phyloP scores from a whole-genome alignment of 2,329 filamentous ascomycete genomes.

The Emericellopsis atlantica region DNA sequence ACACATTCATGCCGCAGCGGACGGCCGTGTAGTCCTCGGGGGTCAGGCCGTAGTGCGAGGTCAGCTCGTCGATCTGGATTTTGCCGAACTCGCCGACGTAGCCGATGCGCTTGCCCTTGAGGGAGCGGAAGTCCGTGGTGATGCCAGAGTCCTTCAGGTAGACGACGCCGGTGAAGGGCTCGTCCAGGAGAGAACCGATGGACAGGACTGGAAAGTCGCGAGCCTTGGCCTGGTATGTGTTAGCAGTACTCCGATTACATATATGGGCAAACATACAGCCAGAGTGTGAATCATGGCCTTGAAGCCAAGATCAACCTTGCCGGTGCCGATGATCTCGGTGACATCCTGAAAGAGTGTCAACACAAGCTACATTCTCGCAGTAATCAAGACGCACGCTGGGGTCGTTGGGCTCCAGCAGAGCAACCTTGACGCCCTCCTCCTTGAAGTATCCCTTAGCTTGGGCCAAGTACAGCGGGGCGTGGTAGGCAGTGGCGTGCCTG shows the following conservation, averaged over 20 bases:
- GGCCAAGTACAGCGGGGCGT: slow-evolving; percentile 65
- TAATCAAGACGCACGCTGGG: slow-evolving; percentile 35
- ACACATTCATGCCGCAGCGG: slow-evolving; percentile 72
- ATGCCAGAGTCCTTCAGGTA: slow-evolving; percentile 66
- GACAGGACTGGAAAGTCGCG: slow-evolving; percentile 61
- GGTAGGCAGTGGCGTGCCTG: slow-evolving; percentile 74
- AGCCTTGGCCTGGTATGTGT: slow-evolving; percentile 48
- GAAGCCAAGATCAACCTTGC: slow-evolving; percentile 67
- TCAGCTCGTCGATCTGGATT: slow-evolving; percentile 75
- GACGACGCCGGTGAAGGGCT: slow-evolving; percentile 68
- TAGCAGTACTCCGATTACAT: not conserved
- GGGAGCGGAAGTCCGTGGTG: slow-evolving; percentile 59
- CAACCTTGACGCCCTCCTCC: slow-evolving; percentile 66
- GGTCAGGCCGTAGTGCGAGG: slow-evolving; percentile 64
- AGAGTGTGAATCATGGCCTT: slow-evolving; percentile 79
- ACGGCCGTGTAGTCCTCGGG: slow-evolving; percentile 63
- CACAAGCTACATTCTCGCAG: not conserved
- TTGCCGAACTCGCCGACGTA: slow-evolving; percentile 75
- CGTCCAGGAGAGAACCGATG: slow-evolving; percentile 63
- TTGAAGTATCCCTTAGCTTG: slow-evolving; percentile 65
- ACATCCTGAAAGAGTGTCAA: slow-evolving; percentile 41
- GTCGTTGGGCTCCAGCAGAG: slow-evolving; percentile 67
- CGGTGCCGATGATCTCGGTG: slow-evolving; percentile 67
- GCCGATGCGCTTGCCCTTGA: slow-evolving; percentile 66
- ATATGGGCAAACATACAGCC: slow-evolving; percentile 33